These are phyloP conservation scores for Yamadazyma olivae DNA, from an alignment of 805 yeast species.

Conservation along the genomic window DNA sequence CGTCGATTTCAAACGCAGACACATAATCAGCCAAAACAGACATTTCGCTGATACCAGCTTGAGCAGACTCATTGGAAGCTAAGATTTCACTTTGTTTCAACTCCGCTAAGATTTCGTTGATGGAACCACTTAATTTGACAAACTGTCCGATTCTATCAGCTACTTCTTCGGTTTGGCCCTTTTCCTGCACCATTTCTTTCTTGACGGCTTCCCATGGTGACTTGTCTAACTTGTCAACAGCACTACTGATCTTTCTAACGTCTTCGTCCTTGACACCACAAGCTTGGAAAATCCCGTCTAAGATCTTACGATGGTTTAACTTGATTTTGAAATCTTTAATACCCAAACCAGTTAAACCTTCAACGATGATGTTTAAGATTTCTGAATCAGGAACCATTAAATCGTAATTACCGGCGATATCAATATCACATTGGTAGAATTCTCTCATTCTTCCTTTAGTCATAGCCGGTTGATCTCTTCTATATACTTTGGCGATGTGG, in stretches of 20 bases:
- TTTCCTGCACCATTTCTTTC: conserved; percentile 88
- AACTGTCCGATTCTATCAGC: conserved; percentile 92
- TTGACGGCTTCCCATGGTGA: conserved; percentile 93
- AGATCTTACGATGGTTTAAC: conserved; percentile 90
- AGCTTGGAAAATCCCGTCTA: conserved; percentile 93
- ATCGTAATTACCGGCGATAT: conserved; percentile 91
- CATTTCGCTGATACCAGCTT: conserved; percentile 81
- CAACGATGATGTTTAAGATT: conserved; percentile 73
- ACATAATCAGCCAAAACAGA: conserved; percentile 67
- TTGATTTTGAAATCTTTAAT: conserved; percentile 87
- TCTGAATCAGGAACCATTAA: conserved; percentile 97
- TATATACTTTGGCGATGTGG: conserved; percentile 96
- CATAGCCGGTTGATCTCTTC: conserved; percentile 99
- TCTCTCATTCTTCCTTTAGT: conserved; percentile 99
- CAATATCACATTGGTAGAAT: conserved; percentile 98
- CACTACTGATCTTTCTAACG: conserved; percentile 88
- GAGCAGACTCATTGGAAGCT: conserved; percentile 66
- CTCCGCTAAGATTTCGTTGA: conserved; percentile 54
- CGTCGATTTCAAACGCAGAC: conserved; percentile 75
- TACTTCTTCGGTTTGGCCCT: conserved; percentile 84
- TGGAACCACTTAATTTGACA: conserved; percentile 80
- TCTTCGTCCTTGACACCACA: conserved; percentile 95
- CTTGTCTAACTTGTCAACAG: conserved; percentile 96
- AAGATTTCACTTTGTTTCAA: conserved; percentile 60
- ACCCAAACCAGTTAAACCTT: conserved; percentile 81